Evolutionary conservation across 1,139 yeast genomes (phyloP), one percentile per base, ranked within the genome.

Genomic region (Magnusiomyces starmeri): DNA sequence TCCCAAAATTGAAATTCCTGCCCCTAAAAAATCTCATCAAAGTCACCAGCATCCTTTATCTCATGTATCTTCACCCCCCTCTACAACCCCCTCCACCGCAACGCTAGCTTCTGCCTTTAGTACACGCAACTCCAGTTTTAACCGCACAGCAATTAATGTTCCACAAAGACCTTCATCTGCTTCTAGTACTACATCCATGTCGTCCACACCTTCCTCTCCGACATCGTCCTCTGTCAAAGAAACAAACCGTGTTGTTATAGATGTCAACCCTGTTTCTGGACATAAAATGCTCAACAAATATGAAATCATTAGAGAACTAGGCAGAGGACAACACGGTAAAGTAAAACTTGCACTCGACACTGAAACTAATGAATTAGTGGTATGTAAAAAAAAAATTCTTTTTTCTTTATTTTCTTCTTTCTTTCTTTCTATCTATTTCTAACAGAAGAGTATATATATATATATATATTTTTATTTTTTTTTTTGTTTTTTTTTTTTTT

Each of bases 281-380:
- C 78, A 95, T 49, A 86, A 90, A 65, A 82, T 85, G 27, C 75
- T 94, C 56, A 94, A 94, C 69, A 83, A 95, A 0, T 94, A 92
- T 65, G 98, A 92, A 67, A 86, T 94, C 41, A 71, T 90, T 40
- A 74, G 77, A 44, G 97, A 92, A 68, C 75, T 94, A 39, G 99
- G 99, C 3, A 77, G 87, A 48, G 99, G 99, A 12, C 97, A 92
- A 67, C 98, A 92, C 68, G 98, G 99, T 18, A 90, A 89, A 67
- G 99, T 94, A 44, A 94, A 92, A 67, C 75, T 94, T 24, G 98
- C 96, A 0, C 77, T 78, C 55, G 94, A 90, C 65, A 68, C 83
- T 51, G 76, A 79, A 22, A 76, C 84, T 14, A 78, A 81, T 49
- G 85, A 83, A 59, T 73, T 81, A 47, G 97, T 90, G 24, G 56